A percentile compares a stretch with the other conserved stretches of the same genome.
Evolutionary conservation across 2,329 filamentous ascomycete species (phyloP).

Genomic region (Magnaporthiopsis incrustans): DNA sequence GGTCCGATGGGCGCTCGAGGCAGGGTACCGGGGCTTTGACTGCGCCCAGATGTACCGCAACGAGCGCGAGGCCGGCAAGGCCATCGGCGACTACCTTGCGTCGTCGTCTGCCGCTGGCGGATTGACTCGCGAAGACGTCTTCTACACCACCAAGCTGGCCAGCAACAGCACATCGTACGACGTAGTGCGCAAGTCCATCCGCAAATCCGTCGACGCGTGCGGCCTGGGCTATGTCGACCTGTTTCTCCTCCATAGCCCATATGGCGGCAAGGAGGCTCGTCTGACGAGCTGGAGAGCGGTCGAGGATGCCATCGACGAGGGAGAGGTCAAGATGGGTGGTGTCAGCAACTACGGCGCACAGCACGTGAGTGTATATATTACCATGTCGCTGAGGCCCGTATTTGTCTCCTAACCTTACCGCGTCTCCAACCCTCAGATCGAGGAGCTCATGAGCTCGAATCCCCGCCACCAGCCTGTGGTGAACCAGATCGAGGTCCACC

Average conservation of each 20-base stretch:
- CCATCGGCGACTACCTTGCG: conserved; percentile 39
- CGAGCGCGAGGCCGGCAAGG: conserved; percentile 59
- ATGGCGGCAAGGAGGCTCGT: conserved; percentile 61
- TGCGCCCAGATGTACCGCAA: conserved; percentile 55
- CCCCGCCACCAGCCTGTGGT: conserved; percentile 58
- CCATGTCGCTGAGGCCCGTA: neutral
- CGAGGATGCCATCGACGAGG: conserved; percentile 65
- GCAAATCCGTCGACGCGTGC: conserved; percentile 52
- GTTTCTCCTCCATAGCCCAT: conserved; percentile 72
- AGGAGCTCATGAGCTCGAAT: conserved; percentile 58
- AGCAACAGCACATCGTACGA: conserved; percentile 58
- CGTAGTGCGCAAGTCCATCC: conserved; percentile 58
- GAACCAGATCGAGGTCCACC: conserved; percentile 77
- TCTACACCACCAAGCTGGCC: conserved; percentile 73
- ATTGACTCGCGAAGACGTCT: conserved; percentile 53
- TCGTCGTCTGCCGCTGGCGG: neutral
- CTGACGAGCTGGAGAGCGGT: conserved; percentile 69
- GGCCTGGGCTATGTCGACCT: conserved; percentile 70
- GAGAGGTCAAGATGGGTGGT: conserved; percentile 63
- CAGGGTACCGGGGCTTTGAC: conserved; percentile 44
- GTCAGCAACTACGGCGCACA: conserved; percentile 73
- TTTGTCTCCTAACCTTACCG: neutral
- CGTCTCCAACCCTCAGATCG: conserved; percentile 36
- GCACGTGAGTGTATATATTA: conserved; percentile 44
- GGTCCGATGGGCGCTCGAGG: conserved; percentile 48